A percentile compares a stretch with the other conserved stretches of the same genome.
Conservation (phyloP, 2,329 filamentous ascomycete genomes). For the Cadophora sp. region DNA sequence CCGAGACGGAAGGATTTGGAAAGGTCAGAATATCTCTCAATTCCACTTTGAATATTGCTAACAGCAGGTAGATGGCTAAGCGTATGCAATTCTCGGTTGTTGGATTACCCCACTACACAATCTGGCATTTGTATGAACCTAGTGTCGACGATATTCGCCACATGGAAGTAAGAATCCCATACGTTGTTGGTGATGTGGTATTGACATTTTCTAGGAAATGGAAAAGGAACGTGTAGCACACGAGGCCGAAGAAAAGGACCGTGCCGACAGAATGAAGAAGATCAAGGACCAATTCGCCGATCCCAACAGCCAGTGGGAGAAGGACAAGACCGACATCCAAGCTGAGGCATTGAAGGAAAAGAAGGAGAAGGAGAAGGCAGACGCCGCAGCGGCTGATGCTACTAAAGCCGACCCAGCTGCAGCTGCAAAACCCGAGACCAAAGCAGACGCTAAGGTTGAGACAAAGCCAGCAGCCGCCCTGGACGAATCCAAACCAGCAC, state of each 20-base stretch:
- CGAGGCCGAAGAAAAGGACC: constrained; percentile 80
- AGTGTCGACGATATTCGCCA: constrained; percentile 96
- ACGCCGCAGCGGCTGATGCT: constrained; percentile 27
- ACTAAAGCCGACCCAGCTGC: constrained; percentile 8
- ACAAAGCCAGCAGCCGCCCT: constrained; percentile 19
- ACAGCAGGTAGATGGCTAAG: constrained; percentile 80
- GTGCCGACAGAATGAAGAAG: constrained; percentile 75
- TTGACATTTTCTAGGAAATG: constrained; percentile 72
- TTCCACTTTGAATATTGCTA: constrained; percentile 21
- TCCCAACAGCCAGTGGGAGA: constrained; percentile 81
- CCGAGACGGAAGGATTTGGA: constrained; percentile 97
- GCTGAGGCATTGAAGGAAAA: constrained; percentile 68
- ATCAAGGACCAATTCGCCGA: constrained; percentile 83
- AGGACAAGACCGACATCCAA: constrained; percentile 83
- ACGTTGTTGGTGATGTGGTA: constrained; percentile 19
- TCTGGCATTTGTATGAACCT: constrained; percentile 99
- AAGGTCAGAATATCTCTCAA: constrained; percentile 67
- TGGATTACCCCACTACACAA: constrained; percentile 95
- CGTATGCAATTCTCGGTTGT: constrained; percentile 96
- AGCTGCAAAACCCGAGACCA: constrained; percentile 19
- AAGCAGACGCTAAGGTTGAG: constrained; percentile 22
- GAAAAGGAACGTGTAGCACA: constrained; percentile 81
- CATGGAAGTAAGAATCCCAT: constrained; percentile 73
- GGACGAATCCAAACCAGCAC: constrained; percentile 13
- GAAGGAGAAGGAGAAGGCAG: constrained; percentile 55